Conservation (phyloP, 2,329 filamentous ascomycete genomes). For the Xylariaceae sp. region DNA sequence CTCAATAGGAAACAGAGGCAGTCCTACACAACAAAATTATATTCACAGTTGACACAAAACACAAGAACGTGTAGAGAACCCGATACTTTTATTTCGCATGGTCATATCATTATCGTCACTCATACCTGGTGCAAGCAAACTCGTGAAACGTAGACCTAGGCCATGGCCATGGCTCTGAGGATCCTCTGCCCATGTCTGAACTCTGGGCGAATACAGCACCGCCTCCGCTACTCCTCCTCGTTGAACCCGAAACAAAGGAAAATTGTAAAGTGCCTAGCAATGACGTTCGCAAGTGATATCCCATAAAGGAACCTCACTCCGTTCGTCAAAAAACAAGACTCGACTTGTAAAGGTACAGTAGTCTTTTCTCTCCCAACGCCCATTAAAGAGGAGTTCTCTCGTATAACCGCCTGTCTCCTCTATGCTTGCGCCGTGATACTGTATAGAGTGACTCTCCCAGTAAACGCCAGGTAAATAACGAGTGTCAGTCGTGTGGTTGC, state of each 20-base stretch:
- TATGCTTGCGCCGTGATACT: conserved; percentile 8
- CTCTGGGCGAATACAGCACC: not conserved
- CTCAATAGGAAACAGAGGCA: no score
- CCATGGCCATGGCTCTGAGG: conserved; percentile 8
- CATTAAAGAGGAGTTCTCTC: conserved; percentile 1
- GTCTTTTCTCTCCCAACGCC: conserved; percentile 14
- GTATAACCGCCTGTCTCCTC: conserved; percentile 11
- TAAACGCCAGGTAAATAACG: not conserved
- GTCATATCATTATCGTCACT: conserved; percentile 33
- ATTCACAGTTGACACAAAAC: no score
- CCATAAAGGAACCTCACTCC: conserved; percentile 20
- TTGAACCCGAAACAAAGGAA: not conserved
- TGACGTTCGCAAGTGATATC: conserved; percentile 9
- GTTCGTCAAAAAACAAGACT: conserved; percentile 15
- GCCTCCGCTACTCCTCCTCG: not conserved
- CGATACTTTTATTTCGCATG: not conserved
- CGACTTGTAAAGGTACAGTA: conserved; percentile 7
- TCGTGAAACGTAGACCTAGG: conserved; percentile 27
- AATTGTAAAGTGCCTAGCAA: not conserved
- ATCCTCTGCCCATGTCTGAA: conserved; percentile 10
- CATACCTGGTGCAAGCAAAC: conserved; percentile 25
- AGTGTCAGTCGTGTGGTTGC: not conserved
- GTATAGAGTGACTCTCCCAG: conserved; percentile 8
- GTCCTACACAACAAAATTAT: no score
- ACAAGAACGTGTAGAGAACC: no score